Base-by-base conservation (phyloP, 768 basidiomycete genomes). In the Suillus alpinus region DNA sequence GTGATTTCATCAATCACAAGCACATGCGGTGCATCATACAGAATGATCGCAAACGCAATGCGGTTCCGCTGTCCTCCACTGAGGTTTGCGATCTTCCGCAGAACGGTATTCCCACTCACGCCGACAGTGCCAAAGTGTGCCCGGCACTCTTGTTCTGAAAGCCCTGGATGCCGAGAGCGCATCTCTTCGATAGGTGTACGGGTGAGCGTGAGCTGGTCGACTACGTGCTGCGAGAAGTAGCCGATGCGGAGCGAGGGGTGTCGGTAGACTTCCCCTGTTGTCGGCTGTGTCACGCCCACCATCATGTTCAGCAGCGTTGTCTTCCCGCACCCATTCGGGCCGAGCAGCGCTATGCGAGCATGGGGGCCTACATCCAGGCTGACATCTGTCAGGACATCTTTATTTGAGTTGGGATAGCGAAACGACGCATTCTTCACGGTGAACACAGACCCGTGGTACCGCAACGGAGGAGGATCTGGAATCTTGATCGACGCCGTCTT, bases 1-100 rank as follows among this genome's bases (percentile, higher is more conserved):
- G 88, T 86, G 5, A 86, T 83, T 68, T 90, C 88, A 63, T 84
- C 82, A 26, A 84, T 71, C 7, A 83, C 70, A 36, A 86, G 73
- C 5, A 86, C 75, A 62, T 84, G 80, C 6, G 87, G 86, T 3
- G 81, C 68, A 23, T 65, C 60, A 64, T 80, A 86, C 26, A 86
- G 76, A 20, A 88, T 72, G 57, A 81, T 69, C 1, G 83, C 83
- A 16, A 89, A 73, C 1, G 85, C 86, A 14, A 88, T 75, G 10
- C 87, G 81, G 32, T 62, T 62, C 10, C 62, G 62, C 44, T 62
- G 62, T 3, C 62, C 62, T 32, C 62, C 62, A 32, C 62, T 62
- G 14, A 62, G 59, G 64, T 6, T 77, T 71, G 26, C 77, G 66
- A 23, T 62, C 65, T 20, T 64, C 60, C 46, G 59, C 40, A 56